Evolutionary conservation across 345 rosid species (phyloP).

Genomic region (Gossypium australe): DNA sequence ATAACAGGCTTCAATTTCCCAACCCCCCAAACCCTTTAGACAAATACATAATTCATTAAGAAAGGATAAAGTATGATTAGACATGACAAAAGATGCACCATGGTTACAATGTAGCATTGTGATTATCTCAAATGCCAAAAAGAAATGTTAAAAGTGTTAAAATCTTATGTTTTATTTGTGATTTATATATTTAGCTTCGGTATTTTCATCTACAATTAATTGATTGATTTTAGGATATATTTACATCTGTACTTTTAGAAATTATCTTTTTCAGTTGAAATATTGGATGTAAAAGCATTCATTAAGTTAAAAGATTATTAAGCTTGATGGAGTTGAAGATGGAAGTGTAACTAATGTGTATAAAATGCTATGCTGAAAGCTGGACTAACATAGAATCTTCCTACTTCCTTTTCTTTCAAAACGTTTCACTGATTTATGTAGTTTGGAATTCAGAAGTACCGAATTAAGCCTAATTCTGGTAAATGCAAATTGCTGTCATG

Average conservation of each 20-base stretch:
- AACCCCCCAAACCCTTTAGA: constrained; percentile 14
- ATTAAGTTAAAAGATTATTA: not conserved
- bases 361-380: constrained; percentile 2
- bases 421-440: not conserved
- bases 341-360: not conserved
- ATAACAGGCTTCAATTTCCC: constrained; percentile 23
- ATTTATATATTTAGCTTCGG: not conserved
- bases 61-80: constrained; percentile 3
- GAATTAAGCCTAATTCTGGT: not conserved
- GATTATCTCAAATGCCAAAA: constrained; percentile 11
- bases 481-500: not conserved
- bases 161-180: not conserved
- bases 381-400: not conserved
- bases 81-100: constrained; percentile 11
- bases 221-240: not conserved
- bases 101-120: not conserved
- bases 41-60: constrained; percentile 25
- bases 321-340: not conserved
- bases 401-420: not conserved
- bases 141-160: not conserved
- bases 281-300: not conserved
- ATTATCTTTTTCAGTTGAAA: not conserved
- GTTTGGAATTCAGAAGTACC: not conserved
- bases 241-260: not conserved
- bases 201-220: not conserved